Percentiles rank a stretch among this genome's conserved stretches.
phyloP scores from a whole-genome alignment of 1,284 basidiomycete species.

The Coriolopsis trogii region DNA sequence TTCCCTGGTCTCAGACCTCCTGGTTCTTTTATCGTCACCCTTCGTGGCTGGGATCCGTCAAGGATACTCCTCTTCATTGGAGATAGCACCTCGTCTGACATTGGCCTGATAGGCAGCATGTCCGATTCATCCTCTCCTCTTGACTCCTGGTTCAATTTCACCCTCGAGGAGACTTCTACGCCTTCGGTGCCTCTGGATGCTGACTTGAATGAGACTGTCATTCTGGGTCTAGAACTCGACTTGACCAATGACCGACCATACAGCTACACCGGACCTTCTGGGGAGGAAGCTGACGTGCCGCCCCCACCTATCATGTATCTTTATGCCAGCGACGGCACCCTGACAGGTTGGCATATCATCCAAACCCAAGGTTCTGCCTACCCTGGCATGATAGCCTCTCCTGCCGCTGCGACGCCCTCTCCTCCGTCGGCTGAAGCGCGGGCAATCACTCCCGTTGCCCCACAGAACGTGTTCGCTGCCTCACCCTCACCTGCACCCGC shows the following conservation, averaged over 20 bases:
- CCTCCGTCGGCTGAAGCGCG: slow-evolving; percentile 7
- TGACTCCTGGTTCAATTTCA: slow-evolving; percentile 69
- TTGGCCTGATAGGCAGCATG: slow-evolving; percentile 67
- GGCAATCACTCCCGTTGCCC: not conserved
- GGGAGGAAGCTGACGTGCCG: slow-evolving; percentile 50
- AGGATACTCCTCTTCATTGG: slow-evolving; percentile 70
- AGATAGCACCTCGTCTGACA: slow-evolving; percentile 74
- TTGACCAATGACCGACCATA: slow-evolving; percentile 56
- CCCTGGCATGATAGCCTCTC: slow-evolving; percentile 49
- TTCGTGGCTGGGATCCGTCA: slow-evolving; percentile 69
- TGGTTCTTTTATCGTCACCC: slow-evolving; percentile 54
- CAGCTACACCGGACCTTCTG: slow-evolving; percentile 43
- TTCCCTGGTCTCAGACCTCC: slow-evolving; percentile 54
- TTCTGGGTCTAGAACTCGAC: slow-evolving; percentile 72
- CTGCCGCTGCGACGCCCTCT: slow-evolving; percentile 19
- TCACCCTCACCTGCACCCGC: slow-evolving; percentile 3
- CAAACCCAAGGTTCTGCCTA: slow-evolving; percentile 56
- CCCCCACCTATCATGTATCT: slow-evolving; percentile 74
- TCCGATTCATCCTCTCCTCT: slow-evolving; percentile 31
- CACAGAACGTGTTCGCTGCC: slow-evolving; percentile 8
- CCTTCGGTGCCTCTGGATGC: slow-evolving; percentile 72
- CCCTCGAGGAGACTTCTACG: slow-evolving; percentile 75
- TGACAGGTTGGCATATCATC: slow-evolving; percentile 77
- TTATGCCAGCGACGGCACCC: slow-evolving; percentile 81
- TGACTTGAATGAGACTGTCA: slow-evolving; percentile 71